Percentiles rank a stretch among this genome's conserved stretches.
Evolutionary conservation across 2,329 filamentous ascomycete species (phyloP).

Genomic region (Monilinia laxa): DNA sequence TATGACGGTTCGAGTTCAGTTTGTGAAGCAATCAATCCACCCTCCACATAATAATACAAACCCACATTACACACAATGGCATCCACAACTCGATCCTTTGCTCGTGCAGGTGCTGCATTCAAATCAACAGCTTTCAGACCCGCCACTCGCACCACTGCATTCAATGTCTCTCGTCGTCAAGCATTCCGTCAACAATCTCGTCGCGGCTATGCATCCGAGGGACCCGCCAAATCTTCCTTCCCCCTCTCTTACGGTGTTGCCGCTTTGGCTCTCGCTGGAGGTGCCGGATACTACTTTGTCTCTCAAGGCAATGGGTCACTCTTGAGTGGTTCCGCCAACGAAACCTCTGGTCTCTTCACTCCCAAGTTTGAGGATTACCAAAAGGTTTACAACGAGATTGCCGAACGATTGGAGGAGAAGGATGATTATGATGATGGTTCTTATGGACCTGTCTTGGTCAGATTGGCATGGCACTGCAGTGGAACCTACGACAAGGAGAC

Average conservation of each 20-base stretch:
- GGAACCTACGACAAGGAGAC: conserved; percentile 91
- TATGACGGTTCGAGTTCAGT: not conserved
- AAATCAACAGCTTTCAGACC: conserved; percentile 50
- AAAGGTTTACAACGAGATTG: conserved; percentile 88
- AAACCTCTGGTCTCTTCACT: conserved; percentile 57
- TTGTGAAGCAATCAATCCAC: not conserved
- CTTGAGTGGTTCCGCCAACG: conserved; percentile 41
- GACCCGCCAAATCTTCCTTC: conserved; percentile 55
- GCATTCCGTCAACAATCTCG: conserved; percentile 72
- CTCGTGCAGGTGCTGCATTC: conserved; percentile 41
- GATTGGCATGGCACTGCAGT: conserved; percentile 90
- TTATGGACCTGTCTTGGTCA: conserved; percentile 87
- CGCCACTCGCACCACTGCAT: conserved; percentile 55
- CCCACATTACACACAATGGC: conserved; percentile 16
- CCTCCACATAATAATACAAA: conserved; percentile 23
- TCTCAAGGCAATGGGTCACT: conserved; percentile 51
- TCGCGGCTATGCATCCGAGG: conserved; percentile 75
- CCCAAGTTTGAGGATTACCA: conserved; percentile 89
- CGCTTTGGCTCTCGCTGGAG: conserved; percentile 58
- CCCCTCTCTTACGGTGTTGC: conserved; percentile 59
- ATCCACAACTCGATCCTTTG: conserved; percentile 41
- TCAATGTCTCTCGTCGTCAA: conserved; percentile 63
- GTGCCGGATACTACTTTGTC: conserved; percentile 66
- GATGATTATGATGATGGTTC: conserved; percentile 96
- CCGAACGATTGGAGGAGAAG: conserved; percentile 76